Evolutionary conservation across 352 stramenopile genomes (phyloP).

Genomic region (Globisporangium camurandrum): DNA sequence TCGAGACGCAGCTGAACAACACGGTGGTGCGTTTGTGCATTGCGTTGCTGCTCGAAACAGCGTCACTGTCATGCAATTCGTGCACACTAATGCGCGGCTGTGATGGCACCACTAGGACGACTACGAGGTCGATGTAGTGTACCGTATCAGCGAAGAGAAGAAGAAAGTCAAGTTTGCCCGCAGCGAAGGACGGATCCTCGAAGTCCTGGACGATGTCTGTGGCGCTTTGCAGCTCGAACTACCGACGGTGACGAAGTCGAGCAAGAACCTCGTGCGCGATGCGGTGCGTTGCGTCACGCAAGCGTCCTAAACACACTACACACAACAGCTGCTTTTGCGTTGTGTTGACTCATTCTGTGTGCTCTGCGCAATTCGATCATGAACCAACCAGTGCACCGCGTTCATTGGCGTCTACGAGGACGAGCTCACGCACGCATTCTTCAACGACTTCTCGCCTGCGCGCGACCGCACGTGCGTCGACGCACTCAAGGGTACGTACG

Average conservation of each 20-base stretch:
- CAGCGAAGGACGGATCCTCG: slow-evolving; percentile 74
- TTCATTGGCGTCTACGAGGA: slow-evolving; percentile 79
- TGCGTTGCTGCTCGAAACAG: no score
- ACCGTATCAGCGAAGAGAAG: slow-evolving; percentile 83
- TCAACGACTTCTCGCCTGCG: slow-evolving; percentile 66
- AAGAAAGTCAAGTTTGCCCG: slow-evolving; percentile 80
- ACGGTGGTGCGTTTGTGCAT: slow-evolving; percentile 33
- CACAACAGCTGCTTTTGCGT: no score
- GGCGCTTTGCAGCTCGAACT: slow-evolving; percentile 37
- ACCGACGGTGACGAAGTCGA: slow-evolving; percentile 29
- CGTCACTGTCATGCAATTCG: neutral
- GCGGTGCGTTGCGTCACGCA: no score
- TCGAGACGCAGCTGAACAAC: slow-evolving; percentile 74
- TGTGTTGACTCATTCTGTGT: no score
- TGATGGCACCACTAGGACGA: slow-evolving; percentile 33
- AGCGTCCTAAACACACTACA: no score
- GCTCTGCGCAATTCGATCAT: neutral
- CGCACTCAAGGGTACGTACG: slow-evolving; percentile 34
- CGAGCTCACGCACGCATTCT: slow-evolving; percentile 68
- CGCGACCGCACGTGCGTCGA: slow-evolving; percentile 48
- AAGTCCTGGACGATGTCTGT: slow-evolving; percentile 76
- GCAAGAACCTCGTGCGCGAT: slow-evolving; percentile 47
- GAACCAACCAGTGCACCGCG: slow-evolving; percentile 41
- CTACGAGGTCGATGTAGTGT: slow-evolving; percentile 79
- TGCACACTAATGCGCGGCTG: neutral